These are phyloP conservation scores for Fonsecaea monophora DNA, from an alignment of 2,329 filamentous ascomycete genomes.

Conservation along the genomic window DNA sequence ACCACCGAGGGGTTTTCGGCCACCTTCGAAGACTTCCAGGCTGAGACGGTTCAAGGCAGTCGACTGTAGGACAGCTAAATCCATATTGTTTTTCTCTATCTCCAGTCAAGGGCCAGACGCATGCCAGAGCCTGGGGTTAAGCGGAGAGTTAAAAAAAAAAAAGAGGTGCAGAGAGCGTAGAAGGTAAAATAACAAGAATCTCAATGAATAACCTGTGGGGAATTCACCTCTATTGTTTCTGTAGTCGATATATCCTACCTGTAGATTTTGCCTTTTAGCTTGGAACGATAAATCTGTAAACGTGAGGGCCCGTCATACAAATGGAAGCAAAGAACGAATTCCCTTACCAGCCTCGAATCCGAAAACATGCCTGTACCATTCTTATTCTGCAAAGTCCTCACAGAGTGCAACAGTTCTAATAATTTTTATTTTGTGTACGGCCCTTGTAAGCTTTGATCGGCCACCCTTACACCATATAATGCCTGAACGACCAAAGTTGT, in stretches of 20 bases:
- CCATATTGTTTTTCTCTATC: neutral
- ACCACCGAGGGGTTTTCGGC: neutral
- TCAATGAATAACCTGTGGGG: neutral
- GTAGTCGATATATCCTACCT: neutral
- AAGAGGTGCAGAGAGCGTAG: no score
- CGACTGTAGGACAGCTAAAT: neutral
- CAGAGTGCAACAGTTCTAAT: neutral
- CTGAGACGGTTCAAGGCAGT: neutral
- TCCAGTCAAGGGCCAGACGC: neutral
- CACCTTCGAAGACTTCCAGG: neutral
- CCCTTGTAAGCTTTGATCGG: neutral
- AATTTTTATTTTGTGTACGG: neutral
- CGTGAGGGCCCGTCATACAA: neutral
- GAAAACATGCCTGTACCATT: neutral
- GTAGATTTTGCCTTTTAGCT: neutral
- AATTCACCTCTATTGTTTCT: neutral
- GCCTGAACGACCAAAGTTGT: neutral
- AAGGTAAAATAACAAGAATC: no score
- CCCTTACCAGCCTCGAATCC: neutral
- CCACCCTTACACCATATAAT: neutral
- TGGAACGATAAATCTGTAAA: neutral
- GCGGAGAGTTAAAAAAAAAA: no score
- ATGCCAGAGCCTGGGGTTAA: neutral
- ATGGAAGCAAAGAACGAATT: neutral
- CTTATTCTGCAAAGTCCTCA: neutral